These are phyloP conservation scores for Plectosphaerella cucumerina DNA, from an alignment of 2,329 filamentous ascomycete genomes.

Conservation along the genomic window DNA sequence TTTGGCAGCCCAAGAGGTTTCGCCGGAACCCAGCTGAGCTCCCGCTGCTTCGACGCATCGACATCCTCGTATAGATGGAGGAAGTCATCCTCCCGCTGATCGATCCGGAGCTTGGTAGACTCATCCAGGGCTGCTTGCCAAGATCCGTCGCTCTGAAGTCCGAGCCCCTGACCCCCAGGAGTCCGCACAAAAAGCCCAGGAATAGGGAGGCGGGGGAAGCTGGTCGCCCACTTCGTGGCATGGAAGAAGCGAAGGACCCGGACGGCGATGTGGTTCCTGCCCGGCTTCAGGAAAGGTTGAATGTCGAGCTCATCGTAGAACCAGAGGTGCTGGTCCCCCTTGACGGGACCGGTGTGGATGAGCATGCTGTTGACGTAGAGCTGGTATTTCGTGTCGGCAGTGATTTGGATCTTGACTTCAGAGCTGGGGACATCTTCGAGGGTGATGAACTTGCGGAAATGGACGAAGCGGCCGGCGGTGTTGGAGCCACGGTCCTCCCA, in stretches of 20 bases:
- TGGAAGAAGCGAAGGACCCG: slow-evolving; percentile 14
- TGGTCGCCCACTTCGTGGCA: slow-evolving; percentile 8
- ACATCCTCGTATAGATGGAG: slow-evolving; percentile 12
- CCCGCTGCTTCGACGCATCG: background rate
- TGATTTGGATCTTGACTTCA: slow-evolving; percentile 12
- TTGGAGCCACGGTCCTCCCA: slow-evolving; percentile 8
- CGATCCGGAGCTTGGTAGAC: slow-evolving; percentile 4
- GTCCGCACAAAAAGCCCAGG: slow-evolving; percentile 7
- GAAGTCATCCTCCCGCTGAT: slow-evolving; percentile 12
- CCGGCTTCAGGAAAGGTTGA: slow-evolving; percentile 10
- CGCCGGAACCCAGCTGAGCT: slow-evolving; percentile 1
- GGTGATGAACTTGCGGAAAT: slow-evolving; percentile 9
- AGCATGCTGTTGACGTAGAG: slow-evolving; percentile 16
- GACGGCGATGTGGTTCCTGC: slow-evolving; percentile 11
- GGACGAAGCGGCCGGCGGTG: slow-evolving; percentile 13
- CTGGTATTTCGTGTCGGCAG: slow-evolving; percentile 20
- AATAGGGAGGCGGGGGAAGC: slow-evolving; percentile 11
- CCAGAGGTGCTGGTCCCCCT: slow-evolving; percentile 17
- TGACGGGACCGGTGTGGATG: slow-evolving; percentile 17
- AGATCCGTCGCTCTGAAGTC: slow-evolving; percentile 1
- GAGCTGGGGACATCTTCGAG: slow-evolving; percentile 1
- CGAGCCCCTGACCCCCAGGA: background rate
- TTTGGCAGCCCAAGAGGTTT: background rate
- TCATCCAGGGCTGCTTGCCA: slow-evolving; percentile 10
- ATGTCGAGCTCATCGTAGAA: slow-evolving; percentile 20